Percentiles rank a stretch among this genome's conserved stretches.
Evolutionary conservation across 2,329 filamentous ascomycete species (phyloP).

Genomic region (Elsinoe necatrix): DNA sequence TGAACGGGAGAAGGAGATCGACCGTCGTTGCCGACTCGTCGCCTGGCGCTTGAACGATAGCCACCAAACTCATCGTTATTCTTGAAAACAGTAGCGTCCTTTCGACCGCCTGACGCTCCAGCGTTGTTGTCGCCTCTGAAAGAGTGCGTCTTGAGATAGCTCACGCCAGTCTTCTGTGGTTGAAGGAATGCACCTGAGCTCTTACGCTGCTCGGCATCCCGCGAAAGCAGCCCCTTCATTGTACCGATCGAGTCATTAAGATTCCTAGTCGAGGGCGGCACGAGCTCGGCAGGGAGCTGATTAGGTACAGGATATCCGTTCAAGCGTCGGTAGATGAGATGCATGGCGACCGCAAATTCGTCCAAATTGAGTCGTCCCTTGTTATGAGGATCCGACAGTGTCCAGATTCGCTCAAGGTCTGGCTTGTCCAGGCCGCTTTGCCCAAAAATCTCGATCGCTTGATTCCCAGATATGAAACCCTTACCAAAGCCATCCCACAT

Average conservation of each 20-base stretch:
- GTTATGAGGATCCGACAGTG: slow-evolving; percentile 84
- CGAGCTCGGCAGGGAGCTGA: slow-evolving; percentile 78
- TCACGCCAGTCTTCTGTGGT: slow-evolving; percentile 94
- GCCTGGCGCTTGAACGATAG: slow-evolving; percentile 88
- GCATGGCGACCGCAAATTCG: slow-evolving; percentile 97
- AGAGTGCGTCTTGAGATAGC: slow-evolving; percentile 92
- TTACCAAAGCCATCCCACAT: slow-evolving; percentile 95
- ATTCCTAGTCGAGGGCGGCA: slow-evolving; percentile 90
- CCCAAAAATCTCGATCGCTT: slow-evolving; percentile 93
- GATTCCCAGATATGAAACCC: slow-evolving; percentile 82
- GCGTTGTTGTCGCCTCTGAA: slow-evolving; percentile 56
- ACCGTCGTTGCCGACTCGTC: slow-evolving; percentile 58
- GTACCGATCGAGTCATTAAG: slow-evolving; percentile 87
- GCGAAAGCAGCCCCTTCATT: slow-evolving; percentile 78
- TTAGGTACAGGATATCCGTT: slow-evolving; percentile 91
- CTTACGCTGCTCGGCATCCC: slow-evolving; percentile 85
- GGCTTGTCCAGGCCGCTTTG: slow-evolving; percentile 88
- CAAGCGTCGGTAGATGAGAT: slow-evolving; percentile 93
- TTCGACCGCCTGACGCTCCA: slow-evolving; percentile 52
- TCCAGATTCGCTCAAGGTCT: slow-evolving; percentile 91
- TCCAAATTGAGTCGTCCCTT: slow-evolving; percentile 91
- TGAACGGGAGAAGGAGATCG: slow-evolving; percentile 73
- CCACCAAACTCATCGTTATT: slow-evolving; percentile 82
- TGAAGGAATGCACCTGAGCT: slow-evolving; percentile 81
- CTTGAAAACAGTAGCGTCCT: slow-evolving; percentile 93